Evolutionary conservation across 306 rosid genomes (phyloP).

Genomic region (Lithocarpus polystachyus): DNA sequence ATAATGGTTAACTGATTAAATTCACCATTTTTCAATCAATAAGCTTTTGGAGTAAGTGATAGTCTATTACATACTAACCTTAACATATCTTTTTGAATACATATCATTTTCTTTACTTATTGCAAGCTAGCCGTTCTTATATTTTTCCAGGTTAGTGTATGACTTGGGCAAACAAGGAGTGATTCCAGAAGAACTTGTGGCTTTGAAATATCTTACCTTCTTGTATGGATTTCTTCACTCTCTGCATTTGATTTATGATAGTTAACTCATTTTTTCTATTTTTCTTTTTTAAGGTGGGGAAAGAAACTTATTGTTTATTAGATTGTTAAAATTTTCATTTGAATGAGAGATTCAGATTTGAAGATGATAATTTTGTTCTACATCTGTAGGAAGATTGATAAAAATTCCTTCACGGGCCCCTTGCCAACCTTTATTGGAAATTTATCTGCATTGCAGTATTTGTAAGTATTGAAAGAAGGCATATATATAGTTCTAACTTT

Average conservation of each 20-base stretch:
- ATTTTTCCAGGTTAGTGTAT: conserved; percentile 17
- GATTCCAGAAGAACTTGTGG: conserved; percentile 14
- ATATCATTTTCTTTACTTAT: not conserved
- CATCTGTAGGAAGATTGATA: conserved; percentile 18
- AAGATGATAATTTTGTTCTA: not conserved
- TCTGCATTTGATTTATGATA: not conserved
- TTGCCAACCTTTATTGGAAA: conserved; percentile 24
- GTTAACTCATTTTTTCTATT: not conserved
- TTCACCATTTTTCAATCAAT: no score
- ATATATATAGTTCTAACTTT: no score
- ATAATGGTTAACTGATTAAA: no score
- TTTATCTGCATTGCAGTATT: not conserved
- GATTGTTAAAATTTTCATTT: not conserved
- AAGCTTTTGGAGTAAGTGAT: no score
- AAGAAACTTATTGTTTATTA: no score
- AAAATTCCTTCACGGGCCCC: conserved; percentile 24
- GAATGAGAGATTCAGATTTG: not conserved
- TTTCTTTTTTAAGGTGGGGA: not conserved
- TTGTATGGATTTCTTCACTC: conserved; percentile 12
- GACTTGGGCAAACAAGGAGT: not conserved
- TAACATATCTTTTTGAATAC: not conserved
- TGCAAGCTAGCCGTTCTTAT: not conserved
- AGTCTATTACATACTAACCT: not conserved
- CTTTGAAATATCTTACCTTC: not conserved
- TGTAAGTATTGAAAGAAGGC: conserved; percentile 15